Evolutionary conservation across 129 eudicot genomes (phyloP).

Genomic region (Sambucus nigra): DNA sequence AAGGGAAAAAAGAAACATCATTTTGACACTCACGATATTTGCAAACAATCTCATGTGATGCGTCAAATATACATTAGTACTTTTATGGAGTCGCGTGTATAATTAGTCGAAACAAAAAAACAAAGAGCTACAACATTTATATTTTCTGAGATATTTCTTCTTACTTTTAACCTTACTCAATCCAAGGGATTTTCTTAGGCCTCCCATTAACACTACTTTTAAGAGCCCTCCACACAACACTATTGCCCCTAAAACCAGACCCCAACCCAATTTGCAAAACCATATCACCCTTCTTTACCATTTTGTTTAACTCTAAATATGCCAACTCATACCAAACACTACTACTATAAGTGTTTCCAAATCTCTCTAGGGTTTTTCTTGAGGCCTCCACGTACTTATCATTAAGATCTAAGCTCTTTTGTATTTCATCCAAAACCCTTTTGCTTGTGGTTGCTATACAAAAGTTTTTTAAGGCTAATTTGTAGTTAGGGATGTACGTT

Average conservation of each 20-base stretch:
- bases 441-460: slow-evolving; percentile 36
- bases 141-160: neutral
- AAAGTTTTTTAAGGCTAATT: slow-evolving; percentile 32
- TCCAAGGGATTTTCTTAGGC: slow-evolving; percentile 17
- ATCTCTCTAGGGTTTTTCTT: slow-evolving; percentile 33
- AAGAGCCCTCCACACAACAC: slow-evolving; percentile 38
- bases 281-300: slow-evolving; percentile 25
- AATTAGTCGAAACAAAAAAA: no score
- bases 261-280: slow-evolving; percentile 38
- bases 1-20: no score
- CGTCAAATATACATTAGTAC: no score
- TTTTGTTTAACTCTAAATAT: slow-evolving; percentile 21
- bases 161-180: neutral
- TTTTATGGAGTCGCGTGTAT: no score
- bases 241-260: slow-evolving; percentile 34
- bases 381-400: slow-evolving; percentile 42
- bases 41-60: no score
- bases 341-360: slow-evolving; percentile 44
- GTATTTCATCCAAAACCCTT: slow-evolving; percentile 34
- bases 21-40: no score
- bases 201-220: slow-evolving; percentile 5
- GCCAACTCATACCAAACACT: slow-evolving; percentile 48
- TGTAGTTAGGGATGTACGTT: slow-evolving; percentile 36
- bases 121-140: neutral
- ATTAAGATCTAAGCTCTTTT: slow-evolving; percentile 30